Evolutionary conservation across 225 moss, liverwort and hornwort genomes (phyloP).

Genomic region (Marchantia paleacea): DNA sequence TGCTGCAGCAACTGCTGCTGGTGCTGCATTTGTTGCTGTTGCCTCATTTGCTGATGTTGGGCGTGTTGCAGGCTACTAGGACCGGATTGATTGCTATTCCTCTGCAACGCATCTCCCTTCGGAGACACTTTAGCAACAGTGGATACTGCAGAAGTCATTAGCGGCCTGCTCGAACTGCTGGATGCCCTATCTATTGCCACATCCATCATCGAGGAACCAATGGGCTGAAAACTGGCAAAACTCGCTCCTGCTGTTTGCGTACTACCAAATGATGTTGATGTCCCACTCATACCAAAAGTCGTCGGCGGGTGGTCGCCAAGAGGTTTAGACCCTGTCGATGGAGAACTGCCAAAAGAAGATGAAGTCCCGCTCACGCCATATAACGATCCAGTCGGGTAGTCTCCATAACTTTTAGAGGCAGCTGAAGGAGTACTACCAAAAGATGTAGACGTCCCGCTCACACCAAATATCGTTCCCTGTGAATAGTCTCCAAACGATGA

Average conservation of each 20-base stretch:
- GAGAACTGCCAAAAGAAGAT: slow-evolving; percentile 43
- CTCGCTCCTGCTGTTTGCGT: slow-evolving; percentile 1
- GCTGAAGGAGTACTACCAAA: slow-evolving; percentile 45
- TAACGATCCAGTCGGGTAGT: slow-evolving; percentile 14
- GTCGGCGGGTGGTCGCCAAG: slow-evolving; percentile 23
- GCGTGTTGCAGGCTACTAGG: slow-evolving; percentile 32
- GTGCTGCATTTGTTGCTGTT: slow-evolving; percentile 24
- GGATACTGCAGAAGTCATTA: slow-evolving; percentile 17
- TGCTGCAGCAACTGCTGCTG: slow-evolving; percentile 44
- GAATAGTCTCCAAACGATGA: slow-evolving; percentile 44
- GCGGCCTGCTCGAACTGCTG: slow-evolving; percentile 34
- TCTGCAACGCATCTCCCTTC: slow-evolving; percentile 26
- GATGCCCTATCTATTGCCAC: slow-evolving; percentile 40
- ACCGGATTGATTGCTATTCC: slow-evolving; percentile 22
- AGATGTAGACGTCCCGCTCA: slow-evolving; percentile 45
- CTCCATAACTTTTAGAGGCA: slow-evolving; percentile 44
- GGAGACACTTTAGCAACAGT: slow-evolving; percentile 12
- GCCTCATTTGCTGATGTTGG: slow-evolving; percentile 47
- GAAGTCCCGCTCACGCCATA: slow-evolving; percentile 41
- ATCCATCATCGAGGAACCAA: slow-evolving; percentile 13
- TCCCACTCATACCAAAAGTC: slow-evolving; percentile 23
- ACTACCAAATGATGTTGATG: neutral
- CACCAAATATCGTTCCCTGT: slow-evolving; percentile 48
- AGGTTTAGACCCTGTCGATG: slow-evolving; percentile 53
- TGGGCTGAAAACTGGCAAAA: slow-evolving; percentile 15